Percentiles rank a stretch among this genome's conserved stretches.
Evolutionary conservation across 169 alveolate species (phyloP).

Genomic region (Plasmodium sp.): DNA sequence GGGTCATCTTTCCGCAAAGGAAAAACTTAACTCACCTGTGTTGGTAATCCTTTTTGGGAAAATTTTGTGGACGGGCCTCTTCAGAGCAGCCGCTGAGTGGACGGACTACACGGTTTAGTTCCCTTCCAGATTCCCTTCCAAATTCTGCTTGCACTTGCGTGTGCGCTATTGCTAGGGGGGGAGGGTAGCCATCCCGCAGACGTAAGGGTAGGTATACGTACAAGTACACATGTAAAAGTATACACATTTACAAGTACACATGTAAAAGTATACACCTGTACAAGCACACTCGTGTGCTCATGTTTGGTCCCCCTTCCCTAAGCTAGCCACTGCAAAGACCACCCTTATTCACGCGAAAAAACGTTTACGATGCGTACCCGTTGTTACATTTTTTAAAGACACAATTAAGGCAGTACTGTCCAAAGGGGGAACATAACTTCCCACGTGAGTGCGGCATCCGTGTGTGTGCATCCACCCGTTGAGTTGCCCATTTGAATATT

Average conservation of each 20-base stretch:
- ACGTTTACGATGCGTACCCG: not conserved
- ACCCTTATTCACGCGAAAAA: not conserved
- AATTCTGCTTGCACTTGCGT: not conserved
- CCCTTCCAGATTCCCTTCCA: not conserved
- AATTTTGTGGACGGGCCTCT: not conserved
- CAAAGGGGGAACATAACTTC: not conserved
- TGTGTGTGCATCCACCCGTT: not conserved
- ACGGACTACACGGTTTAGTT: not conserved
- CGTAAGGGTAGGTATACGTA: not conserved
- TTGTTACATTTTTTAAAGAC: not conserved
- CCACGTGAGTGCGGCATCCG: not conserved
- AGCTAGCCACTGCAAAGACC: not conserved
- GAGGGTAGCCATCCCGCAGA: not conserved
- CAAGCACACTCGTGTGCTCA: not conserved
- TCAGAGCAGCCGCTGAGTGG: not conserved
- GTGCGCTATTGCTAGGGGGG: not conserved
- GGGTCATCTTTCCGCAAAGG: not conserved
- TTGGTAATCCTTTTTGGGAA: not conserved
- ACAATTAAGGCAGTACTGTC: not conserved
- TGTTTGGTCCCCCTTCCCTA: not conserved
- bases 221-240: not conserved
- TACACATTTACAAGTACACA: not conserved
- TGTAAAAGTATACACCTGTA: not conserved
- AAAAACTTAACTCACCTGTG: not conserved
- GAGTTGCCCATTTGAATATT: not conserved